A percentile compares a stretch with the other conserved stretches of the same genome.
Conservation (phyloP, 2,329 filamentous ascomycete species). For the Alternaria gaisen region DNA sequence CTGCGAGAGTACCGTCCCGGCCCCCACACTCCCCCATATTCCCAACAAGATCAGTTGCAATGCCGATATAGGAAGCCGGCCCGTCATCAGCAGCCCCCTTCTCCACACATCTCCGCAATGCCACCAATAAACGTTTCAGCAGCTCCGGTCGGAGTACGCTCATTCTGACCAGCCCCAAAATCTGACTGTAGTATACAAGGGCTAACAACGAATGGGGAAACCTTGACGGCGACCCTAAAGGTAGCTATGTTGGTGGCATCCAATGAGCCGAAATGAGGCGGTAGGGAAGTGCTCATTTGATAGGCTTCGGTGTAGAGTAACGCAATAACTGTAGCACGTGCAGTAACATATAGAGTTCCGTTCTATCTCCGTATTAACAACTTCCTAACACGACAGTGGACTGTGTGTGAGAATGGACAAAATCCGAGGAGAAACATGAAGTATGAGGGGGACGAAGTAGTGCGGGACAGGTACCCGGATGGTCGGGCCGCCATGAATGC, state of each 20-base stretch:
- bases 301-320: background rate
- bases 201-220: background rate
- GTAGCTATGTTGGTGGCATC: background rate
- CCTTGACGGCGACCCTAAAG: background rate
- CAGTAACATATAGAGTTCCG: background rate
- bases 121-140: conserved; percentile 13
- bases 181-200: background rate
- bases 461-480: background rate
- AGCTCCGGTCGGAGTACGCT: conserved; percentile 6
- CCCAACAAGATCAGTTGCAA: background rate
- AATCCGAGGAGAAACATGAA: background rate
- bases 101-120: conserved; percentile 1
- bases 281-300: background rate
- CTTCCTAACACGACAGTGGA: background rate
- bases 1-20: background rate
- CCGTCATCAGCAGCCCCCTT: conserved; percentile 17
- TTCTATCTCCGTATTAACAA: background rate
- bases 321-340: background rate
- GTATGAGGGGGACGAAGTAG: background rate
- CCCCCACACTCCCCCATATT: background rate
- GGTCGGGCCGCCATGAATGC: background rate
- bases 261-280: background rate
- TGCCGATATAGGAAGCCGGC: conserved; percentile 13
- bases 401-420: background rate
- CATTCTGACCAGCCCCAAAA: conserved; percentile 1